A percentile compares a stretch with the other conserved stretches of the same genome.
Conservation (phyloP, 2,329 filamentous ascomycete genomes). For the Curvularia eragrostidis region DNA sequence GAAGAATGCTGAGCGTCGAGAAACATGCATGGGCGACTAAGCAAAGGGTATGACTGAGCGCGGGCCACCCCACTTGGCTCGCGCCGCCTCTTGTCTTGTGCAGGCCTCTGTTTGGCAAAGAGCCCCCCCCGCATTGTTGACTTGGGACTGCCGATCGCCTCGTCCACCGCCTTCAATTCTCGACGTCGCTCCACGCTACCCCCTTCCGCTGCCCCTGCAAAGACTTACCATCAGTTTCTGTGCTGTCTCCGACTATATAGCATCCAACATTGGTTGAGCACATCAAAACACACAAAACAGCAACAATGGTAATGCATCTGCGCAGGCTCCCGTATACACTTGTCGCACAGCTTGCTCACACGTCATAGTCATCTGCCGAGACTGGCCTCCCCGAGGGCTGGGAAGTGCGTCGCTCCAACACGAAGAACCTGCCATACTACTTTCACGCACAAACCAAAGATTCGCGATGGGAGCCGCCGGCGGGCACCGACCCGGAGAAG, state of each 20-base stretch:
- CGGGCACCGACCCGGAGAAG: conserved; percentile 86
- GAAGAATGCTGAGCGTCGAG: conserved; percentile 4
- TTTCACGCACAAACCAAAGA: conserved; percentile 88
- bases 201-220: conserved; percentile 4
- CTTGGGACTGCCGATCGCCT: conserved; percentile 30
- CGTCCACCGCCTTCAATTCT: conserved; percentile 18
- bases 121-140: conserved; percentile 29
- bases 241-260: neutral
- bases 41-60: conserved; percentile 1
- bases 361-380: conserved; percentile 36
- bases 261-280: conserved; percentile 3
- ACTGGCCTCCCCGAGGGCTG: conserved; percentile 80
- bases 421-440: conserved; percentile 98
- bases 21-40: neutral
- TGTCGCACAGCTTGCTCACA: conserved; percentile 30
- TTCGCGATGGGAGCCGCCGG: conserved; percentile 93
- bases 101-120: conserved; percentile 15
- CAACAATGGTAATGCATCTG: conserved; percentile 40
- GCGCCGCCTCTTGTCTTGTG: conserved; percentile 10
- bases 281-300: conserved; percentile 4
- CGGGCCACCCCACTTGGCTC: conserved; percentile 15
- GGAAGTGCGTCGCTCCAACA: conserved; percentile 98
- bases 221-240: conserved; percentile 10
- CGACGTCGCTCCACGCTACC: conserved; percentile 18
- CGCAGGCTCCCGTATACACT: conserved; percentile 2